A percentile compares a stretch with the other conserved stretches of the same genome.
phyloP scores from a whole-genome alignment of 495 filamentous ascomycete genomes.

The Penicillium diatomitis region DNA sequence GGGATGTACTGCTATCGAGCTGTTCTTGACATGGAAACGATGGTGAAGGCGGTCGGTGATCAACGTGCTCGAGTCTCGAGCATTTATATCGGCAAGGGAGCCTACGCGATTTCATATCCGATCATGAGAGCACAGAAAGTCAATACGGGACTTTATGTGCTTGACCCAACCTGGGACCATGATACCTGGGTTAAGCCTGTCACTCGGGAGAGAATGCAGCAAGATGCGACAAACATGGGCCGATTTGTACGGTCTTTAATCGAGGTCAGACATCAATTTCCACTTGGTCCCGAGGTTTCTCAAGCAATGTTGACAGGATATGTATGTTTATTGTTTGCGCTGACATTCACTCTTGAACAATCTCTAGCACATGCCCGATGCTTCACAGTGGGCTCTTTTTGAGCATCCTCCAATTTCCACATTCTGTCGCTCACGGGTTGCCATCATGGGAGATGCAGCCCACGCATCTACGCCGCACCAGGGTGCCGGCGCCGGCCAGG shows the following conservation, averaged over 20 bases:
- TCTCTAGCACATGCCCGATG: constrained; percentile 28
- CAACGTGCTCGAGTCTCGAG: constrained; percentile 41
- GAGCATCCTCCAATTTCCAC: constrained; percentile 47
- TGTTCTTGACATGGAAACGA: constrained; percentile 51
- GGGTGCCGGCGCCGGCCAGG: constrained; percentile 58
- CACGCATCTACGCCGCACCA: constrained; percentile 64
- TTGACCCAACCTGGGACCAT: constrained; percentile 36
- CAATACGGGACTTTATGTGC: constrained; percentile 46
- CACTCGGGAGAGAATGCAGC: constrained; percentile 45
- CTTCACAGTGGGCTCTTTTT: constrained; percentile 56
- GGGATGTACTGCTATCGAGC: constrained; percentile 50
- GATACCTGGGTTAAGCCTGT: constrained; percentile 49
- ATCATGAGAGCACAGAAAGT: constrained; percentile 55
- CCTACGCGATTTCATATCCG: constrained; percentile 55
- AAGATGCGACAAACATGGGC: constrained; percentile 48
- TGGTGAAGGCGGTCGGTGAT: constrained; percentile 43
- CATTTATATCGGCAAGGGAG: constrained; percentile 48
- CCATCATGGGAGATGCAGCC: constrained; percentile 59
- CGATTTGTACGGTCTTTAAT: constrained; percentile 36
- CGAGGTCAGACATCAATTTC: constrained; percentile 20
- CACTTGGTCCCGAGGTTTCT: neutral
- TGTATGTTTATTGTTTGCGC: neutral
- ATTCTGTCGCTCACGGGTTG: constrained; percentile 45
- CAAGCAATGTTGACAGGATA: neutral
- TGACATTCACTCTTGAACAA: neutral